Evolutionary conservation across 2,329 filamentous ascomycete species (phyloP), one percentile per base, ranked within the genome.

Genomic region (Chaetomium sp.): DNA sequence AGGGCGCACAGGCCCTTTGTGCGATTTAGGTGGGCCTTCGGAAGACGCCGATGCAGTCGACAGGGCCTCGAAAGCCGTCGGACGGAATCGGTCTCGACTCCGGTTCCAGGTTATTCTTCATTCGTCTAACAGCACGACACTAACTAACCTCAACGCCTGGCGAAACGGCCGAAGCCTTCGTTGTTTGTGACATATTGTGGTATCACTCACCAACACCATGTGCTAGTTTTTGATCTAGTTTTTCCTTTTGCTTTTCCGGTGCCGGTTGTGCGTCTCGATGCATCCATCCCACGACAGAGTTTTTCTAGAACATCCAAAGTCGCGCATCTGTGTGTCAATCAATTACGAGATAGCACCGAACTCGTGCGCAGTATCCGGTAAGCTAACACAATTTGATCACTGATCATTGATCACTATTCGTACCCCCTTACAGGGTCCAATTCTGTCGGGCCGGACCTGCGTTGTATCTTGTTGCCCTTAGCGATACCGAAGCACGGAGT

Each of bases 51-150:
- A 61, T 49, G 62, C 38, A 27, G 21, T 29, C 12, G 3, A 16
- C 9, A 19, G 38, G 2, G 51, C 47, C 19, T 23, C 21, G 35
- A 25, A 13, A 33, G n/a, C 25, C 19, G 21, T 4, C 12, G 38
- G 42, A n/a, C 56, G 63, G 63, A 57, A 60, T 65, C 63, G 63
- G 63, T 16, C 47, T 61, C 58, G 54, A 47, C 63, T 47, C 54
- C 63, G 57, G 35, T 53, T 21, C n/a, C 54, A 58, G 57, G 35
- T 53, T 21, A 21, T 21, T 13, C 27, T 53, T 63, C 8, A 25
- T 47, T 53, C 27, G 45, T 38, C 38, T 51, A 8, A 25, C 29
- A 38, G 13, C 16, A n/a, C 38, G 16, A 42, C 27, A n/a, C 25
- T 47, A n/a, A n/a, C 7, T 8, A 23, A 27, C 25, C 5, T 19